These are phyloP conservation scores for Suillus discolor DNA, from an alignment of 768 basidiomycete genomes.

Conservation along the genomic window DNA sequence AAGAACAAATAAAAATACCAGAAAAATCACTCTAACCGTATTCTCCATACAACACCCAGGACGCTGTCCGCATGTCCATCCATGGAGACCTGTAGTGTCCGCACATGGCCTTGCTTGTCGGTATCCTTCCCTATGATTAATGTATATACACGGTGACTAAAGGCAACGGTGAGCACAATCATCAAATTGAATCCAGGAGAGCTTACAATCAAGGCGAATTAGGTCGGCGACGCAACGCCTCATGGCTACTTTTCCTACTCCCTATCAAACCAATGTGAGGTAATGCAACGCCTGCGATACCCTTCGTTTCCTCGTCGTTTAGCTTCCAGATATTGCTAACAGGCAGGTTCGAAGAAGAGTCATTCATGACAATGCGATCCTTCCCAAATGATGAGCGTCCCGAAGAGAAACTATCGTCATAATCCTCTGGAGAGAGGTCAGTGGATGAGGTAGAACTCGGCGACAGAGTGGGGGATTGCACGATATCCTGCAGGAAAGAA, in stretches of 20 bases:
- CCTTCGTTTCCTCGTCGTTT: slow-evolving; percentile 70
- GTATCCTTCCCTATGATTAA: slow-evolving; percentile 6
- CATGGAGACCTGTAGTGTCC: background rate
- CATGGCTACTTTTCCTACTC: slow-evolving; percentile 43
- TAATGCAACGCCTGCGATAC: slow-evolving; percentile 51
- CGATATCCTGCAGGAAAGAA: slow-evolving; percentile 75
- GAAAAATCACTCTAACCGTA: slow-evolving; percentile 20
- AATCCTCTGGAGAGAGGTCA: slow-evolving; percentile 66
- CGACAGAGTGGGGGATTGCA: slow-evolving; percentile 67
- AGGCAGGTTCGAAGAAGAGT: slow-evolving; percentile 33
- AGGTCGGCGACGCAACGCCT: slow-evolving; percentile 31
- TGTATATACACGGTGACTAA: background rate
- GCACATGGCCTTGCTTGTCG: background rate
- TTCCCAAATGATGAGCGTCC: slow-evolving; percentile 27
- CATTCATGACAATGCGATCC: slow-evolving; percentile 28
- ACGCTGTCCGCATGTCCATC: slow-evolving; percentile 12
- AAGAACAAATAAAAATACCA: slow-evolving; percentile 33
- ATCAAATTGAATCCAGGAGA: background rate
- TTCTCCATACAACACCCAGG: slow-evolving; percentile 23
- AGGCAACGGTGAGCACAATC: background rate
- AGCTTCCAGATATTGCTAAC: slow-evolving; percentile 68
- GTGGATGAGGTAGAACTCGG: slow-evolving; percentile 67
- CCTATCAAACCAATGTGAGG: slow-evolving; percentile 42
- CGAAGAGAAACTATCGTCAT: slow-evolving; percentile 38
- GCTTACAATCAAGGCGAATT: slow-evolving; percentile 23